Evolutionary conservation across 345 rosid genomes (phyloP).

Genomic region (Ceriops zippeliana): DNA sequence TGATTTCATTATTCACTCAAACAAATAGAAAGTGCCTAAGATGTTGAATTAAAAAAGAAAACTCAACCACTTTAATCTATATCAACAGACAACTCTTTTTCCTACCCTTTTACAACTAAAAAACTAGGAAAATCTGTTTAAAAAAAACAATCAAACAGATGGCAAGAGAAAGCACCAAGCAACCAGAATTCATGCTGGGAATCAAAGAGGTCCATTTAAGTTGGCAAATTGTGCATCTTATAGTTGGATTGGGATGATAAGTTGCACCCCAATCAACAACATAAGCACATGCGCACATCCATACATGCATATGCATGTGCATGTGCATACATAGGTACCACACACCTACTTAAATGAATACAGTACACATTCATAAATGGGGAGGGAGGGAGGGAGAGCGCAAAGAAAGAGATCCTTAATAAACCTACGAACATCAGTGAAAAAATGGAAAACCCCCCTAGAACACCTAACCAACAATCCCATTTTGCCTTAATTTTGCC

Average conservation of each 20-base stretch:
- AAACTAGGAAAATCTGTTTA: background rate
- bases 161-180: background rate
- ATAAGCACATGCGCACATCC: too few species aligned
- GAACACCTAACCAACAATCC: too few species aligned
- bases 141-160: background rate
- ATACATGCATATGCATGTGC: background rate
- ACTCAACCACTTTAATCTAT: background rate
- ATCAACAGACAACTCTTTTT: too few species aligned
- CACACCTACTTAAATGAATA: background rate
- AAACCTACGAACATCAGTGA: too few species aligned
- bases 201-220: background rate
- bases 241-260: background rate
- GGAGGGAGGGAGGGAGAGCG: too few species aligned
- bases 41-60: background rate
- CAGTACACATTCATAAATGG: too few species aligned
- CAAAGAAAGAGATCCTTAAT: too few species aligned
- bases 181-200: background rate
- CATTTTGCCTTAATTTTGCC: too few species aligned
- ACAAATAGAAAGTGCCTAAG: conserved; percentile 3
- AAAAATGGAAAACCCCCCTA: too few species aligned
- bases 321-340: background rate
- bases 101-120: background rate
- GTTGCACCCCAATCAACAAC: background rate
- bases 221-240: background rate
- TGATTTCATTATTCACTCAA: too few species aligned